Conservation (phyloP, 495 filamentous ascomycete species). For the Arthonia radiata region DNA sequence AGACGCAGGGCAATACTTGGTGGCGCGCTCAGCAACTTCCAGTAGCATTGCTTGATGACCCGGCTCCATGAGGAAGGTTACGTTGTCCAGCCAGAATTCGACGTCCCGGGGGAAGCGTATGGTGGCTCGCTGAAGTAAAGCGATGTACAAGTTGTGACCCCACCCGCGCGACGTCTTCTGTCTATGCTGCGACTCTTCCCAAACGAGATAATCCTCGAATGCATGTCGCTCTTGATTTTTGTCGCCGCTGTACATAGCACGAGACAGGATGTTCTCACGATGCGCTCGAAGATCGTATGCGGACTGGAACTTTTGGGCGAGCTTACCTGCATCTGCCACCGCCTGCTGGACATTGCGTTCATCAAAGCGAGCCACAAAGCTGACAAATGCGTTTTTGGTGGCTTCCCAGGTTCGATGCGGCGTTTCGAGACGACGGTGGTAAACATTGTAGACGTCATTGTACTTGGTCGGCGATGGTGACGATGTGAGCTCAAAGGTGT, state of each 20-base stretch:
- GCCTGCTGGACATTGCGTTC: conserved; percentile 48
- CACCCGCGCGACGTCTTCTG: conserved; percentile 24
- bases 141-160: conserved; percentile 38
- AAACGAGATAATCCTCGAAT: conserved; percentile 59
- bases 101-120: conserved; percentile 46
- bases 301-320: conserved; percentile 41
- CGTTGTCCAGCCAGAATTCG: conserved; percentile 54
- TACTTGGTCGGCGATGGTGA: conserved; percentile 31
- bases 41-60: conserved; percentile 14
- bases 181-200: conserved; percentile 34
- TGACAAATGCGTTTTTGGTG: conserved; percentile 62
- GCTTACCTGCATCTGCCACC: conserved; percentile 45
- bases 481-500: conserved; percentile 34
- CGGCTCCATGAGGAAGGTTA: conserved; percentile 39
- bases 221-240: conserved; percentile 26
- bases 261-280: conserved; percentile 41
- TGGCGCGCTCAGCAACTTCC: conserved; percentile 45
- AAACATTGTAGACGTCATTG: conserved; percentile 39
- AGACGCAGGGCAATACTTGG: conserved; percentile 76
- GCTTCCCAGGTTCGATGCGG: conserved; percentile 70
- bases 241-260: conserved; percentile 32
- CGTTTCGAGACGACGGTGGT: conserved; percentile 43
- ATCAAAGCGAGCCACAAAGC: conserved; percentile 56
- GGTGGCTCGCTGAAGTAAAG: conserved; percentile 51
- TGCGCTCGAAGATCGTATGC: conserved; percentile 42